phyloP scores from a whole-genome alignment of 2,329 filamentous ascomycete genomes.

The Myriosclerotinia scirpicola region DNA sequence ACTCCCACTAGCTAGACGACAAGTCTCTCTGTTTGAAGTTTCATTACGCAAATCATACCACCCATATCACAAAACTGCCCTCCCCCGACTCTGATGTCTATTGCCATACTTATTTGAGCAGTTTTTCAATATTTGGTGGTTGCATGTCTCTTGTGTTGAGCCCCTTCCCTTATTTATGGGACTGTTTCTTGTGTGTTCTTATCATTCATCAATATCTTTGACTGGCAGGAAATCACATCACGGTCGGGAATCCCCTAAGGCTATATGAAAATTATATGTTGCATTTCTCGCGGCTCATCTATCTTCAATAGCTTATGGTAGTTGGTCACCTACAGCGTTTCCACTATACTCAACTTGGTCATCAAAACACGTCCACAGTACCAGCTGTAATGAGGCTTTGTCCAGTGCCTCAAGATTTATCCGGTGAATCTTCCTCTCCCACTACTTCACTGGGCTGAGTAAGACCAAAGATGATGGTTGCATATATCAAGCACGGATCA shows the following conservation, averaged over 20 bases:
- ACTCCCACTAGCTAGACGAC: not conserved
- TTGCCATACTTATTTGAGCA: not conserved
- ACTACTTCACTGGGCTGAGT: not conserved
- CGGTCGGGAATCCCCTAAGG: not conserved
- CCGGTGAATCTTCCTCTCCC: not conserved
- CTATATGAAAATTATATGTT: not conserved
- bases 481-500: constrained; percentile 18
- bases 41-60: not conserved
- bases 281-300: not conserved
- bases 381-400: not conserved
- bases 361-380: not conserved
- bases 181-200: not conserved
- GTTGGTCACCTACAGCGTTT: not conserved
- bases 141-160: not conserved
- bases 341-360: not conserved
- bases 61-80: not conserved
- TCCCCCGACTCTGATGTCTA: not conserved
- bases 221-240: not conserved
- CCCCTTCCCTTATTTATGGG: not conserved
- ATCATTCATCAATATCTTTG: not conserved
- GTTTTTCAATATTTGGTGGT: not conserved
- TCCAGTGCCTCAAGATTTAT: not conserved
- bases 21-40: constrained; percentile 8
- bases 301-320: not conserved
- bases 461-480: not conserved